phyloP scores from a whole-genome alignment of 805 yeast species.

The Teunomyces tritomae region DNA sequence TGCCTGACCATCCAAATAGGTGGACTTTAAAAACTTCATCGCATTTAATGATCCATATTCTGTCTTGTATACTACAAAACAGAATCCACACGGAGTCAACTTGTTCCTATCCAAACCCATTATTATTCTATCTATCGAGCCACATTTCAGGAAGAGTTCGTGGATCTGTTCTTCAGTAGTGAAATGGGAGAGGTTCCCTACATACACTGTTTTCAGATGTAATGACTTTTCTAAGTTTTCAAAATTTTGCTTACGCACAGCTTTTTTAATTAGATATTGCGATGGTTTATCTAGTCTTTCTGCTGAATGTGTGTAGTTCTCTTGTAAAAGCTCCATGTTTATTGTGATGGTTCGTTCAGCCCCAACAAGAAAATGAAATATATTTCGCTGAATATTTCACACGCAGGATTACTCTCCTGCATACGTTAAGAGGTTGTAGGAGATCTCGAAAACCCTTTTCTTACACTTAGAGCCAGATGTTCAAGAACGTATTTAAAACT shows the following conservation, averaged over 20 bases:
- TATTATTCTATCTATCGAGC: conserved; percentile 71
- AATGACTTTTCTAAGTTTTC: conserved; percentile 66
- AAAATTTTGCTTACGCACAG: conserved; percentile 49
- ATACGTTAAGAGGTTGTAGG: neutral
- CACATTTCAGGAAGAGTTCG: conserved; percentile 82
- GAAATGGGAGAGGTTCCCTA: conserved; percentile 84
- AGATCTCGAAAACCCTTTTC: neutral
- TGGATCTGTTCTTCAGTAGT: conserved; percentile 94
- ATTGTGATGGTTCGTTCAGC: neutral
- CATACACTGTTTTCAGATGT: conserved; percentile 75
- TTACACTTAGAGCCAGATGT: conserved; percentile 33
- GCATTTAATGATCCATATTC: conserved; percentile 77
- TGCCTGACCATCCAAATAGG: conserved; percentile 78
- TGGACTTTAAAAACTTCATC: conserved; percentile 75
- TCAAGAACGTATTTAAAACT: conserved; percentile 49
- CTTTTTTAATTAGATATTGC: conserved; percentile 62
- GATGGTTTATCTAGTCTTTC: conserved; percentile 73
- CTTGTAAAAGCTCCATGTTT: conserved; percentile 35
- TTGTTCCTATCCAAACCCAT: conserved; percentile 94
- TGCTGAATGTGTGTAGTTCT: conserved; percentile 59
- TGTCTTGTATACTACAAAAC: conserved; percentile 76
- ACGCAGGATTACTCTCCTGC: neutral
- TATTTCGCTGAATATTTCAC: neutral
- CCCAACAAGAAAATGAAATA: neutral
- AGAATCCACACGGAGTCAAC: conserved; percentile 94